Evolutionary conservation across 73 alveolate genomes (phyloP), one percentile per base, ranked within the genome.

Genomic region (Symbiodinium pilosum): DNA sequence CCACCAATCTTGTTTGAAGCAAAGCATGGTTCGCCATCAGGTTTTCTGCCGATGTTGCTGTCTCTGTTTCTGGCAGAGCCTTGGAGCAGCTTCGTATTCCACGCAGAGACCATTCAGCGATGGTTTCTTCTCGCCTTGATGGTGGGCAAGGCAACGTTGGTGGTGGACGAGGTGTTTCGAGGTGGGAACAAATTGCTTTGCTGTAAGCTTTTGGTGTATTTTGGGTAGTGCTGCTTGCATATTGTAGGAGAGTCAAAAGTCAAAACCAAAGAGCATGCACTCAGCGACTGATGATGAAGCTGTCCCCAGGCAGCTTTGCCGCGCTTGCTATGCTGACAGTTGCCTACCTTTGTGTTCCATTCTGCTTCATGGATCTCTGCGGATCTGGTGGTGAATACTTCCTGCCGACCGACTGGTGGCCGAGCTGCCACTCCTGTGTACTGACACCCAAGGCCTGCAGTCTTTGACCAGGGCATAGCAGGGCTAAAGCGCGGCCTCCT

Each of bases 351-450:
- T 24, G 32, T 38, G 4, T 64, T 34, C 81, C 81, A 32, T 69
- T 86, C 18, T 68, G 97, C 81, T 83, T 83, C 81, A 41, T 69
- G 41, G 88, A 91, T 69, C 52, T 83, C 38, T 68, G 88, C 30
- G 75, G 36, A 24, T 52, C 77, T 68, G 95, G 95, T 43, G 97
- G 97, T 24, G 89, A 42, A 40, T 91, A 91, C 39, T 42, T 91
- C 68, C 26, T 91, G 97, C 97, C 97, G 7, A 91, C 97, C 42
- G 97, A 91, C 56, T 43, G 89, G 97, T 91, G 97, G 97, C 97
- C 97, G 11, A 44, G 21, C 4, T 91, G 89, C 43, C 97, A 83
- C 42, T 69, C 97, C 42, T 91, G 97, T 43, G 6, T 91, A 32
- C 4, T 91, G 81, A 91, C 97, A 16, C 97, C 97, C 8, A 91